Percentiles rank a stretch among this genome's conserved stretches.
Conservation (phyloP, 139 green algal genomes). For the Pleodorina starrii region DNA sequence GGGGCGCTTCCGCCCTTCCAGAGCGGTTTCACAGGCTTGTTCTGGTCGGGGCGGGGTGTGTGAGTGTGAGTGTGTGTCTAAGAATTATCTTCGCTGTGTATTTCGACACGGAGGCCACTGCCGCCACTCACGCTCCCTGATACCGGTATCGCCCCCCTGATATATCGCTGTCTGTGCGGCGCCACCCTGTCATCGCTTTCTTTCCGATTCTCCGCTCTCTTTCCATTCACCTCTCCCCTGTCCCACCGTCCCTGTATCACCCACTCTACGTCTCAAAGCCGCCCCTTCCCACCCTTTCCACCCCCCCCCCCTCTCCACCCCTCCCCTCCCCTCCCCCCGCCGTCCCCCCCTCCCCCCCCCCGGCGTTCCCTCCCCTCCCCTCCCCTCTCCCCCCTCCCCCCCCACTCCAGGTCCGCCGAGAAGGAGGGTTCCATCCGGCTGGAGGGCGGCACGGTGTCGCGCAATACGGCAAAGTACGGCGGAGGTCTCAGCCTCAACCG, state of each 20-base stretch:
- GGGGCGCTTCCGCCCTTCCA: too few relatives aligned
- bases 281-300: background rate
- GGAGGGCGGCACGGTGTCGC: background rate
- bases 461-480: slow-evolving; percentile 16
- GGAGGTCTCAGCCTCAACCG: slow-evolving; percentile 26
- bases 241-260: background rate
- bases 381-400: background rate
- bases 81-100: too few relatives aligned
- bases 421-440: slow-evolving; percentile 23
- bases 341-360: background rate
- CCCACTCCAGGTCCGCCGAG: slow-evolving; percentile 19
- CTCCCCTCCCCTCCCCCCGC: background rate
- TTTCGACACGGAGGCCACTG: too few relatives aligned
- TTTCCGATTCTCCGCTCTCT: background rate
- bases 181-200: background rate
- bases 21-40: too few relatives aligned
- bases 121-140: too few relatives aligned
- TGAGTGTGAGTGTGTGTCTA: too few relatives aligned
- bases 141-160: too few relatives aligned
- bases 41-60: too few relatives aligned
- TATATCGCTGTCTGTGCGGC: background rate
- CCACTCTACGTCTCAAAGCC: too few relatives aligned
- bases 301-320: background rate
- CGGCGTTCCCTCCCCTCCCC: background rate
- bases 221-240: background rate